Evolutionary conservation across 768 basidiomycete genomes (phyloP).

Genomic region (Pulveroboletus frians): DNA sequence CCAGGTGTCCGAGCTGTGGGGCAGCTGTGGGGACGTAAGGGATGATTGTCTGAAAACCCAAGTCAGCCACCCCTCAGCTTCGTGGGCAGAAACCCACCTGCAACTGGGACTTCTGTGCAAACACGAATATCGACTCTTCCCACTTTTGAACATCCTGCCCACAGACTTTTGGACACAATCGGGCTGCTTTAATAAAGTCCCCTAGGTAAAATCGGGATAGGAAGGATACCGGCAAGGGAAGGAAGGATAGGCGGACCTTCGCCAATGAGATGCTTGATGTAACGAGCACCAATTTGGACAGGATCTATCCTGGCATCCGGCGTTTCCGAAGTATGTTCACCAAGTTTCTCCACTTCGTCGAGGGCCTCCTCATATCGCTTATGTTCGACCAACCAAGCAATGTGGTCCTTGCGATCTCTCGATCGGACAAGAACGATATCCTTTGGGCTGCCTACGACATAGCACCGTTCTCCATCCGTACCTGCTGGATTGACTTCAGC

Average conservation of each 20-base stretch:
- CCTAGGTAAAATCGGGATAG: conserved; percentile 30
- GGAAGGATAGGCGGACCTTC: conserved; percentile 50
- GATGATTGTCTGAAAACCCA: conserved; percentile 62
- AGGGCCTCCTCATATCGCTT: conserved; percentile 87
- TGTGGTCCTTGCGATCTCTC: conserved; percentile 84
- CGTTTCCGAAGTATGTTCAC: conserved; percentile 27
- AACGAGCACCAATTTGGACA: conserved; percentile 74
- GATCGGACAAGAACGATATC: conserved; percentile 85
- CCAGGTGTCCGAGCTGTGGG: conserved; percentile 74
- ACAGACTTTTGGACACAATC: conserved; percentile 80
- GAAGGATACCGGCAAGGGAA: neutral
- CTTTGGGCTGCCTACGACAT: conserved; percentile 81
- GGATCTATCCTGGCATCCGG: conserved; percentile 45
- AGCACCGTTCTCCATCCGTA: conserved; percentile 43
- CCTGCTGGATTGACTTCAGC: conserved; percentile 40
- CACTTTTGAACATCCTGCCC: conserved; percentile 75
- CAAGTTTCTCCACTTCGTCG: conserved; percentile 67
- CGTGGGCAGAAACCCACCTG: conserved; percentile 46
- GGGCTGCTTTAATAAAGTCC: conserved; percentile 74
- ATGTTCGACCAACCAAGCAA: conserved; percentile 87
- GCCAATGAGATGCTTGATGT: conserved; percentile 77
- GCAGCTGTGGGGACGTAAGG: conserved; percentile 81
- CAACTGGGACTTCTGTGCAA: conserved; percentile 74
- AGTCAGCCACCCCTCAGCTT: neutral
- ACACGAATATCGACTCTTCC: conserved; percentile 94